Conservation (phyloP, 257 asterid species). For the Coffea eugenioides region DNA sequence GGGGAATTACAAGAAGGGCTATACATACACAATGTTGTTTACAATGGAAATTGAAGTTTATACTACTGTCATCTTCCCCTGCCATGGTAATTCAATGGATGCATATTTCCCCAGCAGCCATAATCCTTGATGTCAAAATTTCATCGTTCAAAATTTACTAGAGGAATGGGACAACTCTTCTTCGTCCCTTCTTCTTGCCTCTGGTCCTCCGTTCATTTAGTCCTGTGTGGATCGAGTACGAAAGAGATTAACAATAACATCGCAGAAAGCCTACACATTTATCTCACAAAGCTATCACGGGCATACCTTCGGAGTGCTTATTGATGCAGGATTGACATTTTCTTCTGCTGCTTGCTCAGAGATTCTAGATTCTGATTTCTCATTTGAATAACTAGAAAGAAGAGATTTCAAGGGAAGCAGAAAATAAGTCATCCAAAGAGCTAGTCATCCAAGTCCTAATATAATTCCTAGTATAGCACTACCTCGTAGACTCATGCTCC, state of each 20-base stretch:
- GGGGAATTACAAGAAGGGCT: not conserved
- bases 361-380: slow-evolving; percentile 80
- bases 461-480: not conserved
- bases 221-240: slow-evolving; percentile 24
- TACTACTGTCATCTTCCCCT: not conserved
- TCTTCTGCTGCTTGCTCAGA: slow-evolving; percentile 55
- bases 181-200: slow-evolving; percentile 8
- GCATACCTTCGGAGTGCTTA: slow-evolving; percentile 48
- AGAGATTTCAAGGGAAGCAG: slow-evolving; percentile 2
- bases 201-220: slow-evolving; percentile 20
- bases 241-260: not conserved
- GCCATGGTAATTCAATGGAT: not conserved
- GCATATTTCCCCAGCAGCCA: not conserved
- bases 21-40: not conserved
- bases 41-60: not conserved
- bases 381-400: slow-evolving; percentile 62
- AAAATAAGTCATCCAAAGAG: not conserved
- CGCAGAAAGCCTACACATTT: not conserved
- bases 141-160: slow-evolving; percentile 8
- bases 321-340: slow-evolving; percentile 33
- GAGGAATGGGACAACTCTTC: slow-evolving; percentile 7
- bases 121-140: not conserved
- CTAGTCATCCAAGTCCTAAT: not conserved
- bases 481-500: not conserved
- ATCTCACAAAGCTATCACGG: not conserved